A percentile compares a stretch with the other conserved stretches of the same genome.
phyloP scores from a whole-genome alignment of 2,329 filamentous ascomycete genomes.

The Colletotrichum musae region DNA sequence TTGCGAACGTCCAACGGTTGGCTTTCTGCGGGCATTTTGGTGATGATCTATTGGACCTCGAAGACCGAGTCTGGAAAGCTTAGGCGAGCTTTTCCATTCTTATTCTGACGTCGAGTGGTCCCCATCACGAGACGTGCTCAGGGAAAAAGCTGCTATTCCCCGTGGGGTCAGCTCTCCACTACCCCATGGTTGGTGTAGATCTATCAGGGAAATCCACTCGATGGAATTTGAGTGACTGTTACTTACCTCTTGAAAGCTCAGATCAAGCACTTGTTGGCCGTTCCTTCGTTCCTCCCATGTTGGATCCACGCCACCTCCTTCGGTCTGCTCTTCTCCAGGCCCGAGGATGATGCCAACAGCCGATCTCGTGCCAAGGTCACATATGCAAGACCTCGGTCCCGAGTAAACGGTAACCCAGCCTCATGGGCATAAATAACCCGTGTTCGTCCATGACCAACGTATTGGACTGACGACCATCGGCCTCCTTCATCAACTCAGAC shows the following conservation, averaged over 20 bases:
- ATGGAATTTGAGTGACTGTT: neutral
- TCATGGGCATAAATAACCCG: neutral
- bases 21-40: too few species aligned
- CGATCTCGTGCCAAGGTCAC: neutral
- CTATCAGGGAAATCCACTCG: neutral
- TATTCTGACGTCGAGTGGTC: neutral
- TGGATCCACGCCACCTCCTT: neutral
- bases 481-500: neutral
- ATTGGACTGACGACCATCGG: neutral
- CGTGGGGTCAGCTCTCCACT: neutral
- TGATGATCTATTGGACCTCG: too few species aligned
- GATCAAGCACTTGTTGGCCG: too few species aligned
- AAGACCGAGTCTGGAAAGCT: neutral
- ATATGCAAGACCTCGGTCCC: neutral
- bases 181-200: neutral
- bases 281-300: too few species aligned
- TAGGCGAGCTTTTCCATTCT: neutral
- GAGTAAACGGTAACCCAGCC: neutral
- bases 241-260: too few species aligned
- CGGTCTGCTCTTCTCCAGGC: neutral
- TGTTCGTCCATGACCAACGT: neutral
- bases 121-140: neutral
- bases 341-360: too few species aligned
- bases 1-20: too few species aligned
- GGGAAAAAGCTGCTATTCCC: neutral